phyloP scores from a whole-genome alignment of 2,329 filamentous ascomycete genomes.

The Metarhizium anisopliae region DNA sequence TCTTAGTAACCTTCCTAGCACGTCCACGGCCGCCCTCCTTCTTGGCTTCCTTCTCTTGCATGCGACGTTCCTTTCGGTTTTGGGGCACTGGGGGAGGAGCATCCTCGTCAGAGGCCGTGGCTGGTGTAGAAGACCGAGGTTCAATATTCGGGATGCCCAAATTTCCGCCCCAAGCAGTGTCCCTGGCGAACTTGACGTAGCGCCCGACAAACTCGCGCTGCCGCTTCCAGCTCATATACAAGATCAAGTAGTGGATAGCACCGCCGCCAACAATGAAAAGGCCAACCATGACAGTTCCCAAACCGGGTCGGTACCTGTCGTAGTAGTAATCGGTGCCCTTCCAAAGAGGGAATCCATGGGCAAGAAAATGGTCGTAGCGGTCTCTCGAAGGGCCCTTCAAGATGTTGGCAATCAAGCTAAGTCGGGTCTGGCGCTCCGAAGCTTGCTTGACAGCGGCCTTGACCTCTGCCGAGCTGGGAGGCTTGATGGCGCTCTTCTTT shows the following conservation, averaged over 20 bases:
- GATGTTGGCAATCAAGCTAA: conserved; percentile 78
- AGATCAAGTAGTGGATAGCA: conserved; percentile 73
- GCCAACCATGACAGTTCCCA: conserved; percentile 75
- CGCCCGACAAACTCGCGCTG: conserved; percentile 85
- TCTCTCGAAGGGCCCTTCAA: conserved; percentile 72
- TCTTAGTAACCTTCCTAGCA: conserved; percentile 30
- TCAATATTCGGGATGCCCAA: conserved; percentile 61
- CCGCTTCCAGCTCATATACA: conserved; percentile 81
- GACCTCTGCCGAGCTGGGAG: conserved; percentile 66
- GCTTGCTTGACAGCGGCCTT: conserved; percentile 72
- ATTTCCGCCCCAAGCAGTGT: conserved; percentile 84
- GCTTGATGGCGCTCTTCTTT: conserved; percentile 57
- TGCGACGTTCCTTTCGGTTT: conserved; percentile 79
- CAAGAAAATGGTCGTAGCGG: conserved; percentile 89
- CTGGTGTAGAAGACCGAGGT: conserved; percentile 33
- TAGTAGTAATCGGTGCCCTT: conserved; percentile 99
- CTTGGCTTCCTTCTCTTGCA: conserved; percentile 77
- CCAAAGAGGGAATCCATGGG: conserved; percentile 91
- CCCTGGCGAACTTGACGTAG: conserved; percentile 83
- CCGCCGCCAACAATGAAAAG: conserved; percentile 78
- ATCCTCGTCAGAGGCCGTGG: conserved; percentile 37
- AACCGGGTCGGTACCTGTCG: conserved; percentile 79
- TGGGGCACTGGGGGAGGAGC: conserved; percentile 47
- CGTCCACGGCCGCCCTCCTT: conserved; percentile 55
- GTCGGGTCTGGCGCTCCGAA: conserved; percentile 70